Base-by-base conservation (phyloP, 2,329 filamentous ascomycete genomes). In the Penicillium decumbens region DNA sequence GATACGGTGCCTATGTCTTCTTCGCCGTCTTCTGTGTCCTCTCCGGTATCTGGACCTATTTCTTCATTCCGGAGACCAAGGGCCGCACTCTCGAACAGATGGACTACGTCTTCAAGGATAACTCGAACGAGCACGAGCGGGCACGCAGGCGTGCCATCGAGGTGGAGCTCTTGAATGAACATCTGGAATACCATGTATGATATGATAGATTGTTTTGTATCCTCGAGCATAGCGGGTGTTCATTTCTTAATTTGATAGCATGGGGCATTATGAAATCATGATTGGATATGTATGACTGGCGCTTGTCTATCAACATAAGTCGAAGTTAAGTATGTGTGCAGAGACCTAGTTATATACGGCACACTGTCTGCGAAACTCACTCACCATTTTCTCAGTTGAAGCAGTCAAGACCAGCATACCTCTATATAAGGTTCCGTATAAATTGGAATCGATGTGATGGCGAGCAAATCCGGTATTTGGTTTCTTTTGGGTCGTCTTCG, bases 1-100 rank as follows among this genome's bases (percentile, higher is more conserved):
- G 74, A 1, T 77, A 69, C 55, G 76, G 76, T 3, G 65, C 71
- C 3, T 84, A 83, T 57, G 69, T 81, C 40, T 84, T 85, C 70
- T 85, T 84, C 53, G 79, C 76, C 0, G 69, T 73, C 2, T 81
- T 81, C 53, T 78, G 76, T 51, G 58, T 77, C 1, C 62, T 81
- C 4, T 74, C 76, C 0, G 65, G 75, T 6, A 49, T 76, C 5
- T 83, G 78, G 75, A 76, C 77, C 0, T 80, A 65, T 65, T 64
- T 76, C 47, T 79, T 78, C 51, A 75, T 81, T 0, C 80, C 79
- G 0, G 81, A 84, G 60, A 83, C 80, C 1, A 79, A 75, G 41
- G 79, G 79, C 0, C 70, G 72, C 24, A 80, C 73, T 1, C 71
- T 82, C 2, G 79, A 81, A 57, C 74, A 81, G 54, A 79, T 81